These are phyloP conservation scores for Amanita subjunquillea DNA, from an alignment of 768 basidiomycete species.

Conservation along the genomic window DNA sequence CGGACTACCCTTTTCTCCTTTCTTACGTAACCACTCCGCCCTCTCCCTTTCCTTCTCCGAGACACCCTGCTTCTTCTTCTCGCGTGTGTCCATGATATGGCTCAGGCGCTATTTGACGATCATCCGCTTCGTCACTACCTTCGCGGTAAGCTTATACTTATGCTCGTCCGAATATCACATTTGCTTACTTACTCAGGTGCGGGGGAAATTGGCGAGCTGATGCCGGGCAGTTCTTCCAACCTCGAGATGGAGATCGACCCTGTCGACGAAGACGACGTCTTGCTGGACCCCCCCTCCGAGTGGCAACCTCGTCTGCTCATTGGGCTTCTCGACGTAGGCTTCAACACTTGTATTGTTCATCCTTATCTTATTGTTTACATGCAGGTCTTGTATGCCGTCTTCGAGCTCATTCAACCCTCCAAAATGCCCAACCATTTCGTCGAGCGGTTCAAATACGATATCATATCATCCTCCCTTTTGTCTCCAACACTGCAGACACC, in stretches of 20 bases:
- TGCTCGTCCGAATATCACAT: background rate
- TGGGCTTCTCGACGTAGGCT: conserved; percentile 4
- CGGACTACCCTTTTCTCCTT: conserved; percentile 20
- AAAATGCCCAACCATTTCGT: conserved; percentile 41
- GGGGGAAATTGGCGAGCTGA: conserved; percentile 43
- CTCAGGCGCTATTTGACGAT: conserved; percentile 68
- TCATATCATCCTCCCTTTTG: conserved; percentile 74
- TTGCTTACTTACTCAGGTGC: conserved; percentile 31
- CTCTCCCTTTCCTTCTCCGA: background rate
- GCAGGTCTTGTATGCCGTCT: conserved; percentile 28
- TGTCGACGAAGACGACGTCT: background rate
- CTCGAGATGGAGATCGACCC: conserved; percentile 29
- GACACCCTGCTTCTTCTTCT: background rate
- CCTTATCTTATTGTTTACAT: conserved; percentile 1
- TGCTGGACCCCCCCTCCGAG: conserved; percentile 20
- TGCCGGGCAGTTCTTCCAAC: conserved; percentile 44
- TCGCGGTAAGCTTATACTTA: conserved; percentile 31
- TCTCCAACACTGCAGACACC: conserved; percentile 42
- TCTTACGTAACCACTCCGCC: background rate
- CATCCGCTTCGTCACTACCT: conserved; percentile 70
- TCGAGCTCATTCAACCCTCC: conserved; percentile 23
- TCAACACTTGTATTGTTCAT: background rate
- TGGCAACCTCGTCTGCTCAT: conserved; percentile 24
- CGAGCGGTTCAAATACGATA: conserved; percentile 77
- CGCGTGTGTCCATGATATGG: conserved; percentile 35